These are phyloP conservation scores for Colletotrichum magnum DNA, from an alignment of 2,329 filamentous ascomycete species.

Conservation along the genomic window DNA sequence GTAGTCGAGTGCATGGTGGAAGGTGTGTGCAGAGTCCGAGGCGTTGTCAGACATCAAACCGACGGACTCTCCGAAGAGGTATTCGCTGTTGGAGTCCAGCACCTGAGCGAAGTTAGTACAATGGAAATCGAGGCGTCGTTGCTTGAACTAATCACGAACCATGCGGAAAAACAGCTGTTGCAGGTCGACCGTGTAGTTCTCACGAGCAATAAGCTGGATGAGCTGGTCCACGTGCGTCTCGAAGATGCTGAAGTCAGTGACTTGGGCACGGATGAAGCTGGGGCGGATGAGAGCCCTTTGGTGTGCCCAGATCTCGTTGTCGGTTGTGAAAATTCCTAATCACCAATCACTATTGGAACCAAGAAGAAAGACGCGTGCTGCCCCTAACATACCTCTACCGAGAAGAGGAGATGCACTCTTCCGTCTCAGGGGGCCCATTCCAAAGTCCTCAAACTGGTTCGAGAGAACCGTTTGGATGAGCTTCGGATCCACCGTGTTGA, in stretches of 20 bases:
- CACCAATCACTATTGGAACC: not conserved
- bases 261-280: conserved; percentile 51
- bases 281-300: conserved; percentile 55
- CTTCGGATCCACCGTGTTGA: conserved; percentile 57
- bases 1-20: conserved; percentile 52
- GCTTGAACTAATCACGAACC: conserved; percentile 9
- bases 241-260: conserved; percentile 45
- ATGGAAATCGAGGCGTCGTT: no score
- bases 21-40: conserved; percentile 41
- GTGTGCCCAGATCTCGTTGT: conserved; percentile 62
- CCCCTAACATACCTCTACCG: conserved; percentile 46
- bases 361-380: no score
- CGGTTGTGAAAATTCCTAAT: conserved; percentile 59
- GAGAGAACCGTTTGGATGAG: conserved; percentile 70
- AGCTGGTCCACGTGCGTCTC: conserved; percentile 48
- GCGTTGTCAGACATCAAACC: conserved; percentile 37
- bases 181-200: conserved; percentile 57
- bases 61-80: conserved; percentile 67
- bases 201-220: conserved; percentile 44
- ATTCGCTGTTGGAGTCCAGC: conserved; percentile 65
- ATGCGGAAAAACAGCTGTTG: conserved; percentile 67
- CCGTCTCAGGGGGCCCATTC: conserved; percentile 54
- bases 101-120: conserved; percentile 1
- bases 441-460: conserved; percentile 65
- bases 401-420: conserved; percentile 53